Conservation (phyloP, 1,139 yeast genomes). For the Meyerozyma carpophila region DNA sequence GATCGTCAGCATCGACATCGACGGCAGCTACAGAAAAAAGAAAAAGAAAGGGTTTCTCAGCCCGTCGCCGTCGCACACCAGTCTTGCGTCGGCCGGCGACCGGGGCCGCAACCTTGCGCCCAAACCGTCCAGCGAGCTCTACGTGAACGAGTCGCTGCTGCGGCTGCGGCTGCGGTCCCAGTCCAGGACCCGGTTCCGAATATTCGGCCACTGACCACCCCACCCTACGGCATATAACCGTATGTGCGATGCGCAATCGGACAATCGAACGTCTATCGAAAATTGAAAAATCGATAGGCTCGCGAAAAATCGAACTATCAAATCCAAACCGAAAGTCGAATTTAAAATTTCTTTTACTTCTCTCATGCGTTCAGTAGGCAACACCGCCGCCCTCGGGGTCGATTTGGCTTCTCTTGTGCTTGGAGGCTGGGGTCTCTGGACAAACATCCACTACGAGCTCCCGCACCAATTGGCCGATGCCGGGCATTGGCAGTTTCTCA, state of each 20-base stretch:
- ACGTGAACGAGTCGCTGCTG: neutral
- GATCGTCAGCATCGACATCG: constrained; percentile 9
- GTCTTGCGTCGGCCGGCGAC: constrained; percentile 3
- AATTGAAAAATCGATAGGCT: no score
- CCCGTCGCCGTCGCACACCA: constrained; percentile 4
- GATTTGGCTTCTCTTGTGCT: constrained; percentile 22
- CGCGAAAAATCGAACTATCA: no score
- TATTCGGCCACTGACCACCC: constrained; percentile 4
- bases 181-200: constrained; percentile 5
- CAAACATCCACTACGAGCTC: constrained; percentile 17
- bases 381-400: constrained; percentile 20
- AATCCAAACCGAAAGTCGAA: no score
- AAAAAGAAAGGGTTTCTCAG: neutral
- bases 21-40: neutral
- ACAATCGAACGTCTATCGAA: neutral
- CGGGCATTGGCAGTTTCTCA: constrained; percentile 66
- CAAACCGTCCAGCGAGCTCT: neutral
- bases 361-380: constrained; percentile 24
- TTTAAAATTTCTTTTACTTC: no score
- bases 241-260: no score
- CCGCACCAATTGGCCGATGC: constrained; percentile 48
- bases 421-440: constrained; percentile 26
- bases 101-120: constrained; percentile 5
- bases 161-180: constrained; percentile 5
- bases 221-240: neutral